Conservation (phyloP, 495 filamentous ascomycete genomes). For the Thermothielavioides terrestris region DNA sequence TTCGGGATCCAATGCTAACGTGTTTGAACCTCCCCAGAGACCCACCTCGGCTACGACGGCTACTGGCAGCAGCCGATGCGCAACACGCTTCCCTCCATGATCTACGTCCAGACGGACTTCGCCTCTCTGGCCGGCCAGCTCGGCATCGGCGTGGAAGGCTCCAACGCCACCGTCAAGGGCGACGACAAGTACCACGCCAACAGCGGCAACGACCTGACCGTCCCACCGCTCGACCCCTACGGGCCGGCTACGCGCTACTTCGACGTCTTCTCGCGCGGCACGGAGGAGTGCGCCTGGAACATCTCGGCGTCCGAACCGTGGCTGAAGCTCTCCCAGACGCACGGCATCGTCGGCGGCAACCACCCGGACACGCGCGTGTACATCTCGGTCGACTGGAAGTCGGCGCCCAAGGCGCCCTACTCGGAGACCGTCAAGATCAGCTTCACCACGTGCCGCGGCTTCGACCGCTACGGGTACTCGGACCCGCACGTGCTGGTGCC, state of each 20-base stretch:
- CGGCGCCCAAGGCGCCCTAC: conserved; percentile 42
- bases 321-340: conserved; percentile 47
- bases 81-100: conserved; percentile 53
- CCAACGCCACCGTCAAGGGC: conserved; percentile 56
- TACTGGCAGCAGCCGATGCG: conserved; percentile 67
- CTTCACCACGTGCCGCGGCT: conserved; percentile 41
- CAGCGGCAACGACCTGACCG: conserved; percentile 44
- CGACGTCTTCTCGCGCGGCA: conserved; percentile 59
- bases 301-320: conserved; percentile 45
- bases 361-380: conserved; percentile 49
- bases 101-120: conserved; percentile 48
- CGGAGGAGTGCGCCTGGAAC: conserved; percentile 47
- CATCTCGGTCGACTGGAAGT: conserved; percentile 53
- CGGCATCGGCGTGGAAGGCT: conserved; percentile 56
- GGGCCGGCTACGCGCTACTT: conserved; percentile 53
- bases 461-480: conserved; percentile 45
- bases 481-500: conserved; percentile 51
- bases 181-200: conserved; percentile 57
- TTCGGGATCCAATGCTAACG: background rate
- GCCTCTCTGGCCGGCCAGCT: conserved; percentile 53
- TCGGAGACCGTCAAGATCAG: conserved; percentile 44
- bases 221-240: conserved; percentile 55
- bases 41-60: conserved; percentile 43
- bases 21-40: conserved; percentile 32
- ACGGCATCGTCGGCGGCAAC: conserved; percentile 45